A percentile compares a stretch with the other conserved stretches of the same genome.
Evolutionary conservation across 192 early-diverging fungal genomes (phyloP).

Genomic region (Podila epicladia): DNA sequence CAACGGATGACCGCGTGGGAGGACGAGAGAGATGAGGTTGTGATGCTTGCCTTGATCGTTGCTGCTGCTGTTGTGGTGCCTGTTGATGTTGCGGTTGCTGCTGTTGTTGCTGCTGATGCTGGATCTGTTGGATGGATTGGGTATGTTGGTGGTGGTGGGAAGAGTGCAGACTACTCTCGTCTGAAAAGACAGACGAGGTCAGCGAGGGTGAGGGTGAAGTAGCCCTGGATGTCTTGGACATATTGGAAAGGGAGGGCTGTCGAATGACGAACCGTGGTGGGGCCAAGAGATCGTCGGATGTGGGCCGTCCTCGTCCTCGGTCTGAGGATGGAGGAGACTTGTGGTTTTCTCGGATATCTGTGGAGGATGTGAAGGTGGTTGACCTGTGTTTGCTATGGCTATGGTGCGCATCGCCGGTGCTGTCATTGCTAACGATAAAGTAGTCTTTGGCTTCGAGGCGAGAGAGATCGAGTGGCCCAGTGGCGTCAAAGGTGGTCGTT

Average conservation of each 20-base stretch:
- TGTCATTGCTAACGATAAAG: slow-evolving; percentile 9
- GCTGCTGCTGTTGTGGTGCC: not conserved
- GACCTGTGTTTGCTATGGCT: not conserved
- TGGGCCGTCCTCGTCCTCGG: not conserved
- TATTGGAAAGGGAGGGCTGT: slow-evolving; percentile 17
- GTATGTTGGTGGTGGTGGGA: slow-evolving; percentile 13
- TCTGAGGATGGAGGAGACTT: not conserved
- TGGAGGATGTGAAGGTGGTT: not conserved
- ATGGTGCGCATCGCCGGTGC: not conserved
- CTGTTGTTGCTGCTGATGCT: slow-evolving; percentile 1
- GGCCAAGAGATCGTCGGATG: slow-evolving; percentile 19
- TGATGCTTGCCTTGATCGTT: slow-evolving; percentile 5
- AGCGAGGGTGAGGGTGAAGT: slow-evolving; percentile 31
- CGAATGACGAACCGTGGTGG: slow-evolving; percentile 35
- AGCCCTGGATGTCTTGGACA: slow-evolving; percentile 15
- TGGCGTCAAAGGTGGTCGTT: slow-evolving; percentile 30
- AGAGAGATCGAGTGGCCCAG: slow-evolving; percentile 25
- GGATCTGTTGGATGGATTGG: slow-evolving; percentile 21
- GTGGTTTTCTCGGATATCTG: not conserved
- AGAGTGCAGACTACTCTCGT: slow-evolving; percentile 21
- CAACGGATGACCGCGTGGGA: not conserved
- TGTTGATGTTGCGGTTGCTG: not conserved
- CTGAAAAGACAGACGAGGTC: slow-evolving; percentile 28
- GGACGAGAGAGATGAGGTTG: not conserved
- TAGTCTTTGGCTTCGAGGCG: slow-evolving; percentile 19